Base-by-base conservation (phyloP, 805 yeast genomes). In the Saccharomycopsis vini region DNA sequence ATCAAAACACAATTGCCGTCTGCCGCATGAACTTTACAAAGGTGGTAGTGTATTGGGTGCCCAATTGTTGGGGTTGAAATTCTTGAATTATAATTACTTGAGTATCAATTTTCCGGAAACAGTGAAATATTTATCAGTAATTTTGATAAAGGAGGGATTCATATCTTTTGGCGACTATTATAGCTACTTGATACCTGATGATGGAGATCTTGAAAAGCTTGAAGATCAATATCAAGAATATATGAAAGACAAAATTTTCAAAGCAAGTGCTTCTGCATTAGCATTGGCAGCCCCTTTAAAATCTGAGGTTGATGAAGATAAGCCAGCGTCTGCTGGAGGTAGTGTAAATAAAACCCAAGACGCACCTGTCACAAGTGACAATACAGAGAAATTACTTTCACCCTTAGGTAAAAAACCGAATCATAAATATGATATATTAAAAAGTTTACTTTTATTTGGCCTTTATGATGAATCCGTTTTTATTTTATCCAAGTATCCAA, bases 201-300 rank as follows among this genome's bases (percentile, higher is more conserved):
- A 72, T 23, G 67, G 63, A 2, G 70, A 61, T 3, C 65, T 82
- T 65, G 53, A 54, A 0, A 53, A 54, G 7, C 70, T 76, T 31
- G 62, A 61, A 1, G 55, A 57, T 3, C 72, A 75, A 56, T 69
- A 72, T 30, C 62, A 63, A 24, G 65, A 69, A 7, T 56, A 73
- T 44, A 52, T 69, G 45, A 77, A 78, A 13, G 75, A 75, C 10
- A 72, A 76, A 46, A 74, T 83, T 0, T 67, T 69, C 53, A 66
- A 68, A 49, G 81, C 89, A 0, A 71, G 75, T 20, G 81, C 85
- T 0, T 84, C 81, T 49, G 95, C 95, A 0, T 63, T 89, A 39
- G 92, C 97, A 0, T 58, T 88, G 52, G 95, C 96, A 4, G 92
- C 92, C 7, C 95, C 95, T 0, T 65, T 89, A 31, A 67, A 71